Conservation (phyloP, 2,329 filamentous ascomycete genomes). For the Akanthomyces muscarius region DNA sequence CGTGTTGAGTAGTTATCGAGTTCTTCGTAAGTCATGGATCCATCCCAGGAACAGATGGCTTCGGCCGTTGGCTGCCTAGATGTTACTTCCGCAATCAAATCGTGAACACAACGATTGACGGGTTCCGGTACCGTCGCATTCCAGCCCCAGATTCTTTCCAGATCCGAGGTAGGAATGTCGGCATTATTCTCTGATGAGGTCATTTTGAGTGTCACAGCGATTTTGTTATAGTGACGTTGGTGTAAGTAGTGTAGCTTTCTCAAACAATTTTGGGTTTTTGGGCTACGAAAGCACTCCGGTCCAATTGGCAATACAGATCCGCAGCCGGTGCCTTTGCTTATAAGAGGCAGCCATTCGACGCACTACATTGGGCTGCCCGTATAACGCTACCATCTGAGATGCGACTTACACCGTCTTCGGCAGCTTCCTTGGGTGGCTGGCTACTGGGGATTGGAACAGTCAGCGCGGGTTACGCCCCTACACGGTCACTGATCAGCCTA, state of each 20-base stretch:
- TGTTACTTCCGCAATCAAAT: constrained; percentile 36
- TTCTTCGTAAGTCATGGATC: constrained; percentile 37
- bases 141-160: constrained; percentile 6
- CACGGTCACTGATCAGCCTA: neutral
- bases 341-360: neutral
- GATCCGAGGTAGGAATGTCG: neutral
- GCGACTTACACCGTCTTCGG: neutral
- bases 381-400: neutral
- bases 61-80: constrained; percentile 28
- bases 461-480: neutral
- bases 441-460: neutral
- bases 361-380: neutral
- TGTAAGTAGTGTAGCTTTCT: neutral
- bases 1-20: constrained; percentile 24
- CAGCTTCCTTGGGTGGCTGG: neutral
- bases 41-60: constrained; percentile 43
- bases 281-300: neutral
- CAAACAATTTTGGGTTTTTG: neutral
- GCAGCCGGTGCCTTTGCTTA: neutral
- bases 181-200: neutral
- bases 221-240: neutral
- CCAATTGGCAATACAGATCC: neutral
- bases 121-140: constrained; percentile 20
- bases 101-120: constrained; percentile 34
- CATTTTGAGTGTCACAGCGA: neutral